Evolutionary conservation across 306 rosid genomes (phyloP), one percentile per base, ranked within the genome.

Genomic region (Hippophae rhamnoides): DNA sequence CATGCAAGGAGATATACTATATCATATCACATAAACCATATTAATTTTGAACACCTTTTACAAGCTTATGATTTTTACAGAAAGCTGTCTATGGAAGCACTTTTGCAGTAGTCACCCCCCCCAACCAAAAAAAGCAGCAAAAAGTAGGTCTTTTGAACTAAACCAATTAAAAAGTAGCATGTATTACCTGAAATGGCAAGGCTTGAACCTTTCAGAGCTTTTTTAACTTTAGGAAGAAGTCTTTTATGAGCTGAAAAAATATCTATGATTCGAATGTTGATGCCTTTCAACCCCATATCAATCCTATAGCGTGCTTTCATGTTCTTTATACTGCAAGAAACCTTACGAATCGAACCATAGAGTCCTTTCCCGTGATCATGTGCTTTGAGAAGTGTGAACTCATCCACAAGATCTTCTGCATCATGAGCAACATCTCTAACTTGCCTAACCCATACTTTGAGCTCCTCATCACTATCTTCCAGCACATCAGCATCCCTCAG

Each of bases 381-480:
- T 13, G 43, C 43, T 13, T 56, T 54, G 49, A 70, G 64, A 45
- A 69, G 57, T 5, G 41, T 25, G 58, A 76, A 52, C 54, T 71
- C 80, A 44, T 76, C 80, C 1, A 76, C 58, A 41, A 60, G 60
- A 53, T 76, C 80, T 47, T 70, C 76, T 10, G 76, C 72, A 10
- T 71, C 80, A 56, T 76, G 42, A 52, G 73, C 62, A 52, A 76
- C 52, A 8, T 76, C 67, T 18, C 80, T 45, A 2, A 76, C 43
- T 63, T 76, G 80, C 65, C 44, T 76, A 6, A 71, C 63, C 80
- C 76, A 61, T 7, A 65, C 67, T 58, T 62, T 66, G 25, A 76
- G 49, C 31, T 69, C 74, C 38, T 71, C 62, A 25, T 76, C 76
- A 43, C 71, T 67, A 47, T 76, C 80, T 55, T 60, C 73, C 57